phyloP scores from a whole-genome alignment of 2,329 filamentous ascomycete species.

The Neurospora sp. region DNA sequence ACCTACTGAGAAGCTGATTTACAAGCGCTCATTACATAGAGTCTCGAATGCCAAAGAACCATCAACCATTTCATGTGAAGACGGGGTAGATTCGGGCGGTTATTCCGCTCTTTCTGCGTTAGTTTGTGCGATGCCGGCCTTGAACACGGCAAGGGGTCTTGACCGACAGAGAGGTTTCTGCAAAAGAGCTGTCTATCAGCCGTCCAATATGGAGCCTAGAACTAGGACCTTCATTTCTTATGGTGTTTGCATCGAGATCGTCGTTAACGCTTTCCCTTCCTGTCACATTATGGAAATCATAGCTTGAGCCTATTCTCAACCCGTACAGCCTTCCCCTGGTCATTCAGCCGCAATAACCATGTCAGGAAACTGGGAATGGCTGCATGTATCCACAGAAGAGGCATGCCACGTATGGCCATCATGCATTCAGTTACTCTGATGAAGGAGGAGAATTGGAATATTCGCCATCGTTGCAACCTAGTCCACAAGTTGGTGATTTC shows the following conservation, averaged over 20 bases:
- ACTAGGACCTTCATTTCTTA: too few species aligned
- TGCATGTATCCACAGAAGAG: background rate
- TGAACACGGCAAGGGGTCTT: background rate
- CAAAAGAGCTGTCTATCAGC: background rate
- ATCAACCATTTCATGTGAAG: background rate
- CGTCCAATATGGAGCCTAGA: background rate
- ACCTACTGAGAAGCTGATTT: background rate
- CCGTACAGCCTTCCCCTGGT: background rate
- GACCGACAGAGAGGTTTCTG: background rate
- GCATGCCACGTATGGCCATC: background rate
- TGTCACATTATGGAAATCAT: background rate
- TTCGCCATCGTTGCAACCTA: background rate
- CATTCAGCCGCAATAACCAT: background rate
- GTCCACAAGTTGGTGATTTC: background rate
- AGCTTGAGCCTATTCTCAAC: background rate
- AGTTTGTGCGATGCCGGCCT: background rate
- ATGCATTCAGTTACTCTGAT: background rate
- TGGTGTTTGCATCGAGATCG: background rate
- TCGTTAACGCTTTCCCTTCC: background rate
- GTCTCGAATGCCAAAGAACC: background rate
- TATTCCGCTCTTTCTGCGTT: background rate
- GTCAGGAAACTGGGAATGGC: background rate
- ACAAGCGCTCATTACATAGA: background rate
- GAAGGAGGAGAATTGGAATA: background rate
- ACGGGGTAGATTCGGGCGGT: background rate